Conservation (phyloP, 2,329 filamentous ascomycete species). For the Allantophomopsis cytisporea region DNA sequence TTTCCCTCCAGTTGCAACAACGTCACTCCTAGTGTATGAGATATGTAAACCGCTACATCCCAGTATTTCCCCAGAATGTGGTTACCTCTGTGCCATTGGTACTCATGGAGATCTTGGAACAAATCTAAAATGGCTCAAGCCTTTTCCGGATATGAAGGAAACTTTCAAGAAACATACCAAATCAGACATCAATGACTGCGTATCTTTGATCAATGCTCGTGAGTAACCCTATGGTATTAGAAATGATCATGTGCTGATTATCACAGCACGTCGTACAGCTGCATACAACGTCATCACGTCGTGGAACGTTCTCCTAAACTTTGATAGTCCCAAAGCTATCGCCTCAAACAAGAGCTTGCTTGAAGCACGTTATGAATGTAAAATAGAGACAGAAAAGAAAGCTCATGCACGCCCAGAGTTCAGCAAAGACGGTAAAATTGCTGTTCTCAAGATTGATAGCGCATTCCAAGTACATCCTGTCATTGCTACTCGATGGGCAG, state of each 20-base stretch:
- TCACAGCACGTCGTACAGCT: conserved; percentile 37
- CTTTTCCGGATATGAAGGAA: conserved; percentile 51
- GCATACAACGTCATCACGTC: conserved; percentile 44
- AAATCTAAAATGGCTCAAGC: conserved; percentile 48
- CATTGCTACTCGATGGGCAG: conserved; percentile 54
- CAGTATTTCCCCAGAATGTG: conserved; percentile 31
- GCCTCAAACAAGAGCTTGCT: conserved; percentile 32
- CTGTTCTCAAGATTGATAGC: conserved; percentile 46
- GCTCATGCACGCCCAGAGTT: conserved; percentile 50
- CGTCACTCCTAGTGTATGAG: conserved; percentile 47
- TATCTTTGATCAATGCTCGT: conserved; percentile 49
- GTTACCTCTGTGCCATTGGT: conserved; percentile 50
- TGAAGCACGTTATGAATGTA: conserved; percentile 42
- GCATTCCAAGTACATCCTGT: conserved; percentile 51
- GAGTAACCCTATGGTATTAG: conserved; percentile 1
- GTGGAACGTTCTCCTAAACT: conserved; percentile 41
- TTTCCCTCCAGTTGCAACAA: conserved; percentile 52
- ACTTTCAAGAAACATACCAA: conserved; percentile 48
- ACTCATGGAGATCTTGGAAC: conserved; percentile 56
- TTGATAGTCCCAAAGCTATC: conserved; percentile 35
- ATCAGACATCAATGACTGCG: conserved; percentile 46
- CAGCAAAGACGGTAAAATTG: conserved; percentile 45
- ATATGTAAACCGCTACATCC: conserved; percentile 44
- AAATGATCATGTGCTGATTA: background rate
- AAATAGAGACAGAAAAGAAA: conserved; percentile 44